Conservation (phyloP, 192 early-diverging fungal genomes). For the Paraglomus brasilianum region DNA sequence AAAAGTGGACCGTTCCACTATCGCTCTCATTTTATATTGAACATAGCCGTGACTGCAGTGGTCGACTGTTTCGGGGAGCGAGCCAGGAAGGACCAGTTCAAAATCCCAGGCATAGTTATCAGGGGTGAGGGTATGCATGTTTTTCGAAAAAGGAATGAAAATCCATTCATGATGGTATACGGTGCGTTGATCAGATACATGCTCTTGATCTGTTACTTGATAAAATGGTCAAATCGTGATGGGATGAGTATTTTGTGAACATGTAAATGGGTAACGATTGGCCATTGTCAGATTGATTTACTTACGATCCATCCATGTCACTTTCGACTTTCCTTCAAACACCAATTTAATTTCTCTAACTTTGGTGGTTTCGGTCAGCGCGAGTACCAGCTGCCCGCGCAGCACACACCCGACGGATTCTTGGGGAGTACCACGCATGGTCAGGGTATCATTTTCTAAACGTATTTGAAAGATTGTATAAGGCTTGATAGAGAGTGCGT, state of each 20-base stretch:
- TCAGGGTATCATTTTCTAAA: slow-evolving; percentile 37
- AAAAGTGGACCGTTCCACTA: slow-evolving; percentile 54
- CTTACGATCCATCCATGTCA: slow-evolving; percentile 45
- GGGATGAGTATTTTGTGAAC: background rate
- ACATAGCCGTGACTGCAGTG: slow-evolving; percentile 48
- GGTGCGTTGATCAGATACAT: slow-evolving; percentile 34
- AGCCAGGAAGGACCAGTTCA: slow-evolving; percentile 53
- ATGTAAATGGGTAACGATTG: background rate
- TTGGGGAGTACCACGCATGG: slow-evolving; percentile 37
- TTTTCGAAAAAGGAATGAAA: slow-evolving; percentile 46
- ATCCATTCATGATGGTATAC: slow-evolving; percentile 51
- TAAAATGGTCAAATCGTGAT: slow-evolving; percentile 28
- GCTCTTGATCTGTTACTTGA: slow-evolving; percentile 35
- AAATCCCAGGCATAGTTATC: slow-evolving; percentile 48
- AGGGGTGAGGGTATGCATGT: slow-evolving; percentile 35
- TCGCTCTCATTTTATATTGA: slow-evolving; percentile 49
- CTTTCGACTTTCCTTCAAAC: slow-evolving; percentile 50
- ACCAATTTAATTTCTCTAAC: slow-evolving; percentile 48
- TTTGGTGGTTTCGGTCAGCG: slow-evolving; percentile 46
- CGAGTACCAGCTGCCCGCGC: slow-evolving; percentile 51
- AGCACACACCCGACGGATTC: slow-evolving; percentile 52
- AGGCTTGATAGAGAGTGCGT: background rate
- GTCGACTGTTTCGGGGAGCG: slow-evolving; percentile 57
- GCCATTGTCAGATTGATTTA: background rate
- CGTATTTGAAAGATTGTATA: slow-evolving; percentile 28